These are phyloP conservation scores for Colletotrichum sublineola DNA, from an alignment of 2,329 filamentous ascomycete genomes.

Conservation along the genomic window DNA sequence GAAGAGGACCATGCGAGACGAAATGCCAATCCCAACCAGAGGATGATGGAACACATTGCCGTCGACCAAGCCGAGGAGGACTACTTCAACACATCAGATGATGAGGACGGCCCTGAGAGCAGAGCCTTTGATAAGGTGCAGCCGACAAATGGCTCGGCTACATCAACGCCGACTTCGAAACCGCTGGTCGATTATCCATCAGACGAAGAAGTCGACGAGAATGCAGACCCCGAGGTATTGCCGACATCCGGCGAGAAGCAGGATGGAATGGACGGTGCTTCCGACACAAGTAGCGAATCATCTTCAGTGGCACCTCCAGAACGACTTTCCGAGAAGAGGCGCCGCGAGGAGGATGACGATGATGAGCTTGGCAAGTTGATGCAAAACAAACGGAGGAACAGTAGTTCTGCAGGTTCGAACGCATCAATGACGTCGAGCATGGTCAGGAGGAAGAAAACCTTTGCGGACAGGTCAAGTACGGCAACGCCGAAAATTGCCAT, in stretches of 20 bases:
- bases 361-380: conserved; percentile 91
- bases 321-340: conserved; percentile 87
- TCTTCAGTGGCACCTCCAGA: conserved; percentile 72
- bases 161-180: conserved; percentile 70
- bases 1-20: conserved; percentile 69
- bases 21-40: conserved; percentile 59
- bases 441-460: conserved; percentile 61
- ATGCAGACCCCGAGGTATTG: conserved; percentile 68
- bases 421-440: conserved; percentile 54
- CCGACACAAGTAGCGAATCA: conserved; percentile 40
- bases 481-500: conserved; percentile 67
- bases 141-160: conserved; percentile 68
- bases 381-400: conserved; percentile 72
- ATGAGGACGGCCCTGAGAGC: conserved; percentile 57
- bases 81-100: conserved; percentile 91
- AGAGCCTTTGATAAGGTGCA: conserved; percentile 51
- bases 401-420: conserved; percentile 63
- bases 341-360: conserved; percentile 93
- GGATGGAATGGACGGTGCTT: conserved; percentile 42
- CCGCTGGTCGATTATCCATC: conserved; percentile 93
- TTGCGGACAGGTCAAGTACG: conserved; percentile 57
- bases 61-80: conserved; percentile 89
- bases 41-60: conserved; percentile 78
- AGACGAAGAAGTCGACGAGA: conserved; percentile 79
- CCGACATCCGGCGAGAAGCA: conserved; percentile 44